Evolutionary conservation across 2,329 filamentous ascomycete species (phyloP).

Genomic region (Neofusicoccum laricinum): DNA sequence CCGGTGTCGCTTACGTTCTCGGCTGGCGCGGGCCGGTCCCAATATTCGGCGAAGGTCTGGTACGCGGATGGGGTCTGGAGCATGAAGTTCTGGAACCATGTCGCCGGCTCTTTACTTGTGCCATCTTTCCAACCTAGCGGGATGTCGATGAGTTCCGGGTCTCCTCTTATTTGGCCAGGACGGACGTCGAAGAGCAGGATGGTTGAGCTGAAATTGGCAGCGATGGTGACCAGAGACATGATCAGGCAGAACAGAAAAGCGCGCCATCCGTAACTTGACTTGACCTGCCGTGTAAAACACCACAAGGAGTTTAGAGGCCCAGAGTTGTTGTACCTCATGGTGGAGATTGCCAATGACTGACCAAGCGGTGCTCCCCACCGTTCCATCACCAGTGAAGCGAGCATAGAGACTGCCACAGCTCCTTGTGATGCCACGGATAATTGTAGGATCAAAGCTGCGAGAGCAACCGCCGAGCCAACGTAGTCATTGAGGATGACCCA

Average conservation of each 20-base stretch:
- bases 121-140: neutral
- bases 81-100: neutral
- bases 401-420: neutral
- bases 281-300: neutral
- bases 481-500: neutral
- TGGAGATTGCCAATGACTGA: neutral
- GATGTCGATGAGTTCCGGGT: neutral
- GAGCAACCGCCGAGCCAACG: neutral
- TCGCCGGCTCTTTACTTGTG: neutral
- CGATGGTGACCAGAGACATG: neutral
- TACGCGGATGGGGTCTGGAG: neutral
- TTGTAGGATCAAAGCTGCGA: neutral
- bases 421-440: neutral
- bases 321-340: neutral
- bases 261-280: neutral
- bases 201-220: neutral
- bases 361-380: neutral
- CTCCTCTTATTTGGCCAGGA: neutral
- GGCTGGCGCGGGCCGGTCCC: neutral
- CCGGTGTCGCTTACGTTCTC: neutral
- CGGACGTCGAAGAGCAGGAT: neutral
- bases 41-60: neutral
- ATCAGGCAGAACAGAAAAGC: neutral
- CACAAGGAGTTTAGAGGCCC: neutral
- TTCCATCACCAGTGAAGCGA: neutral